A percentile compares a stretch with the other conserved stretches of the same genome.
phyloP scores from a whole-genome alignment of 176 grass and related monocot species.

The Cenchrus americanus region DNA sequence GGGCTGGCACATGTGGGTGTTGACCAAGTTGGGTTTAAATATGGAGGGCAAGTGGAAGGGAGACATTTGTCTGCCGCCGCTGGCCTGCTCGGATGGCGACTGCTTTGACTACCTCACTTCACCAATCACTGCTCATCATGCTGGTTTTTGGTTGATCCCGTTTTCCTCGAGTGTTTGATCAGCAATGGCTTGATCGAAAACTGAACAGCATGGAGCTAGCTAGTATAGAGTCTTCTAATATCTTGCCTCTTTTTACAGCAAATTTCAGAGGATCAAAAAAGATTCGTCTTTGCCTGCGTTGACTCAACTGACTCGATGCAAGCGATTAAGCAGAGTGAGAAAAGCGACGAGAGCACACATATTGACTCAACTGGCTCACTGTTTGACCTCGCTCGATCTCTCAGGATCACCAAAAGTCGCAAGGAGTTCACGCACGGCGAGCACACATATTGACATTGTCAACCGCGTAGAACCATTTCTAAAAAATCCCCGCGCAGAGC shows the following conservation, averaged over 20 bases:
- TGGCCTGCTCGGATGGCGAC: neutral
- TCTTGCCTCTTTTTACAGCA: too few species aligned
- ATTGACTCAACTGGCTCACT: too few species aligned
- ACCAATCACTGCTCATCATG: neutral
- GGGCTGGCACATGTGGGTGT: conserved; percentile 18
- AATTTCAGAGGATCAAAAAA: too few species aligned
- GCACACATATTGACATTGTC: neutral
- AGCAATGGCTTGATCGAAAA: too few species aligned
- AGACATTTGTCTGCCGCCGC: neutral
- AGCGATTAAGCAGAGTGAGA: neutral
- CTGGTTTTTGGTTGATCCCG: too few species aligned
- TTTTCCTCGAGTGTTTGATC: too few species aligned
- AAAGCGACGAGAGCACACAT: too few species aligned
- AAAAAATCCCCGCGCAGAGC: too few species aligned
- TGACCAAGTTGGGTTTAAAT: conserved; percentile 41
- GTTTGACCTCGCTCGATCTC: neutral
- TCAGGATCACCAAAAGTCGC: neutral
- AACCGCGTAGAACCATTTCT: neutral
- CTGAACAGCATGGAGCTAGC: too few species aligned
- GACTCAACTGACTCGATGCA: too few species aligned
- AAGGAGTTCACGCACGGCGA: neutral
- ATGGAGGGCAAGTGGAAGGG: neutral
- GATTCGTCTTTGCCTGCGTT: too few species aligned
- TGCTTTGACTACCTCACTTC: neutral
- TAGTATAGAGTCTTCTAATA: too few species aligned